Conservation (phyloP, 495 filamentous ascomycete species). For the Aspergillus taichungensis region DNA sequence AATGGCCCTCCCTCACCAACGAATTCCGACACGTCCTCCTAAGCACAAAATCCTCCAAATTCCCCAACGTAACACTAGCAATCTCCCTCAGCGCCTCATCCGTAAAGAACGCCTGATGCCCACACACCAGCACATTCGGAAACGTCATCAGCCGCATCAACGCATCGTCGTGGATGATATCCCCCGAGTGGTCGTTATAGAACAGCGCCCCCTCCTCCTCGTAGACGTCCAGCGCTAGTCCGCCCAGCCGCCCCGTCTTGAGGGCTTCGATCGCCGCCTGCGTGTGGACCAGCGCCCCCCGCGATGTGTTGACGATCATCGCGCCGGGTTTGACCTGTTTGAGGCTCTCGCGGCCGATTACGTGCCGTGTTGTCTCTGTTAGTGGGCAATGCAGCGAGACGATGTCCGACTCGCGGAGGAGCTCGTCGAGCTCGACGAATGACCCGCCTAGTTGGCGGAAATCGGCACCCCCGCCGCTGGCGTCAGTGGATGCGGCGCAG, state of each 20-base stretch:
- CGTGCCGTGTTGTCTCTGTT: slow-evolving; percentile 47
- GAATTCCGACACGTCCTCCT: slow-evolving; percentile 24
- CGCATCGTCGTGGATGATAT: slow-evolving; percentile 62
- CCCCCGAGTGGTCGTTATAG: slow-evolving; percentile 55
- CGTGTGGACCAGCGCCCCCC: slow-evolving; percentile 55
- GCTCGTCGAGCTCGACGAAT: slow-evolving; percentile 43
- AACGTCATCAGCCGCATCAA: slow-evolving; percentile 62
- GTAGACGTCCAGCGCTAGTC: slow-evolving; percentile 76
- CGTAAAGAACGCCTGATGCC: slow-evolving; percentile 66
- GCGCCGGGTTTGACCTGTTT: slow-evolving; percentile 49
- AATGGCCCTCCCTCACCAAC: slow-evolving; percentile 27
- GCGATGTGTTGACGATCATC: slow-evolving; percentile 57
- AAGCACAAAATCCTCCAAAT: slow-evolving; percentile 31
- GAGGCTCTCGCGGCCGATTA: slow-evolving; percentile 49
- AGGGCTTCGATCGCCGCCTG: slow-evolving; percentile 50
- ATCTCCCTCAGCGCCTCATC: slow-evolving; percentile 57
- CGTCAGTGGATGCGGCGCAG: slow-evolving; percentile 32
- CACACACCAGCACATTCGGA: slow-evolving; percentile 58
- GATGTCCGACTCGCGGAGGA: slow-evolving; percentile 50
- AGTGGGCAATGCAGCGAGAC: slow-evolving; percentile 60
- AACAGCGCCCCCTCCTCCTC: slow-evolving; percentile 65
- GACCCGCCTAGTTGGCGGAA: no score
- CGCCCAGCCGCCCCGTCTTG: slow-evolving; percentile 52
- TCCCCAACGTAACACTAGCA: slow-evolving; percentile 49
- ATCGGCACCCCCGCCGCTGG: slow-evolving; percentile 30